Evolutionary conservation across 1,139 yeast genomes (phyloP).

Genomic region (Eremothecium sinecaudum): DNA sequence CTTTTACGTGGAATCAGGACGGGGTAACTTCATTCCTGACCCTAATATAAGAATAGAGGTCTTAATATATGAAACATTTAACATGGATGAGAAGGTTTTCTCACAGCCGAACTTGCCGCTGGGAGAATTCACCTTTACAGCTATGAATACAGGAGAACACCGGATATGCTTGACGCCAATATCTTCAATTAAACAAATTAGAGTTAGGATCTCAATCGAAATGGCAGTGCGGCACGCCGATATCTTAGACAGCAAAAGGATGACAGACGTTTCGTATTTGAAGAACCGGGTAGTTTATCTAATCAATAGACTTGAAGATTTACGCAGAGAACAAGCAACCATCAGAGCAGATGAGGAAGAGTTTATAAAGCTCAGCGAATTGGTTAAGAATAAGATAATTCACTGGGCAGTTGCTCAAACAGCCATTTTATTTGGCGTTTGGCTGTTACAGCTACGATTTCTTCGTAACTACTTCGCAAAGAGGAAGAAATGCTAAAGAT

Average conservation of each 20-base stretch:
- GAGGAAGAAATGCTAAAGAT: slow-evolving; percentile 51
- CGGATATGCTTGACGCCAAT: slow-evolving; percentile 50
- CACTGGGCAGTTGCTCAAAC: slow-evolving; percentile 49
- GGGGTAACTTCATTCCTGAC: slow-evolving; percentile 31
- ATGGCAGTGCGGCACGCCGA: slow-evolving; percentile 41
- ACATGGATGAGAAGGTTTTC: slow-evolving; percentile 47
- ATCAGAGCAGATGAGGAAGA: slow-evolving; percentile 44
- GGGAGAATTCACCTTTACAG: slow-evolving; percentile 55
- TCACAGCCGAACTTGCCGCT: slow-evolving; percentile 42
- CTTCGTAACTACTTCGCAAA: slow-evolving; percentile 53
- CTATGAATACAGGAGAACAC: slow-evolving; percentile 55
- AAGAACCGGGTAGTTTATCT: slow-evolving; percentile 38
- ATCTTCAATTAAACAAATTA: slow-evolving; percentile 36
- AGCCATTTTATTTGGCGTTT: slow-evolving; percentile 38
- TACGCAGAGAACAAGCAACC: slow-evolving; percentile 44
- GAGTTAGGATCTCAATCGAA: slow-evolving; percentile 39
- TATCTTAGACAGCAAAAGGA: slow-evolving; percentile 39
- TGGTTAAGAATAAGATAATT: slow-evolving; percentile 43
- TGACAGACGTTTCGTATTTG: slow-evolving; percentile 36
- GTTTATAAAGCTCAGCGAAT: slow-evolving; percentile 48
- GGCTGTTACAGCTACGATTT: slow-evolving; percentile 54
- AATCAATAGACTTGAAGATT: slow-evolving; percentile 39
- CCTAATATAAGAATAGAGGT: slow-evolving; percentile 34
- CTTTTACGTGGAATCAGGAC: slow-evolving; percentile 28
- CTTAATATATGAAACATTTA: slow-evolving; percentile 49